Base-by-base conservation (phyloP, 2,329 filamentous ascomycete genomes). In the Colletotrichum siamense region DNA sequence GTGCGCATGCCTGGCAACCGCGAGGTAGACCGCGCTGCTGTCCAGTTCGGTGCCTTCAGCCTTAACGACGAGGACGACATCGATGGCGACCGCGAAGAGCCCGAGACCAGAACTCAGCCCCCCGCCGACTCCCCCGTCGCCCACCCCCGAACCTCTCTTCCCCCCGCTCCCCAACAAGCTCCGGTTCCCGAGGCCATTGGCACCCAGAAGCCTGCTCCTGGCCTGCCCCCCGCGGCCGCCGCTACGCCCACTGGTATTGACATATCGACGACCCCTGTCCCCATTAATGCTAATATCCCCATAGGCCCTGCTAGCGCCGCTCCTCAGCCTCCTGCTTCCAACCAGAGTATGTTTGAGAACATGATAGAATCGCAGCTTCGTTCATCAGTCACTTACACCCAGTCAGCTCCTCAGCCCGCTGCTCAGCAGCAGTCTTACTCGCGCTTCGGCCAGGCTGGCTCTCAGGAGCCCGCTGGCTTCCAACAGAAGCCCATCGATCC, bases 1-100 rank as follows among this genome's bases (percentile, higher is more conserved):
- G 97, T 99, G 55, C 96, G 98, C 79, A 98, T 99, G 96, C 97
- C 97, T 62, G 96, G 95, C 76, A 98, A 98, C 88, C 96, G 97
- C 80, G 96, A 97, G 69, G 94, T 99, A 32, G 96, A 99, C 84
- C 94, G 96, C 81, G 92, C 96, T 79, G 95, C 96, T 66, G 96
- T 99, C 65, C 96, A 99, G 83, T 99, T 99, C 84, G 97, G 97
- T 78, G 98, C 96, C 84, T 95, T 99, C 89, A 98, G 94, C 82
- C 86, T 99, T 81, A 96, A 95, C 82, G 91, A 91, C 77, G 94
- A 96, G 65, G 94, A 96, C 70, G 96, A 98, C 81, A 95, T 98
- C 78, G 97, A 99, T 82, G 96, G 96, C 78, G 96, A 98, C 82
- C 93, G 96, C 78, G 97, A 99, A 87, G 96, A 99, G 85, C 93